Conservation (phyloP, 2,329 filamentous ascomycete genomes). For the Colletotrichum graminicola region DNA sequence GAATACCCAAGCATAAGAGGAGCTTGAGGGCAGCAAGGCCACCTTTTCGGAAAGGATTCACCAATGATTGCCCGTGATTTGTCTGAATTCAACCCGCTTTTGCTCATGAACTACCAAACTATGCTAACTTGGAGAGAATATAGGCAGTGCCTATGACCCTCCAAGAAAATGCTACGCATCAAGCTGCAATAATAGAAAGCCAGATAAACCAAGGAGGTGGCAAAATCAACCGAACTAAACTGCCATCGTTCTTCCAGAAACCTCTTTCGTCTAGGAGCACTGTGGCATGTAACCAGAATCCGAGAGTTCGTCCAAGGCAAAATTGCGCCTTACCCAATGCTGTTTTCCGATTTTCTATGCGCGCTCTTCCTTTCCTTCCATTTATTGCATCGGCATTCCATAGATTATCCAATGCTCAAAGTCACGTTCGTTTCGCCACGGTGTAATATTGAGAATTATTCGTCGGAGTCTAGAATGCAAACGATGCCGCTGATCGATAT, state of each 20-base stretch:
- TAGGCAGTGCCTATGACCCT: background rate
- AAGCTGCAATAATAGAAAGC: background rate
- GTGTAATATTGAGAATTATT: background rate
- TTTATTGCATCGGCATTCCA: background rate
- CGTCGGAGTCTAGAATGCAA: background rate
- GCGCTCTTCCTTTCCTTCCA: background rate
- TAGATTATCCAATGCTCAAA: background rate
- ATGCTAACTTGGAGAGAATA: background rate
- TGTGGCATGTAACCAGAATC: no score
- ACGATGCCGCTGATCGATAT: background rate
- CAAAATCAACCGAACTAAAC: background rate
- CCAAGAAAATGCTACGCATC: background rate
- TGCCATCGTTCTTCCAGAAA: background rate
- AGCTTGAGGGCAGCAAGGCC: background rate
- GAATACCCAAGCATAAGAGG: background rate
- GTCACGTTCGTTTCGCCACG: background rate
- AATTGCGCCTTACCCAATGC: background rate
- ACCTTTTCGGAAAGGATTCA: background rate
- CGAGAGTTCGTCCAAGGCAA: background rate
- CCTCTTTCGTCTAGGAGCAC: background rate
- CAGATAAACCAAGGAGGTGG: background rate
- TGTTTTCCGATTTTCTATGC: no score
- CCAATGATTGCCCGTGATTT: no score
- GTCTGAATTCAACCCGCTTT: no score
- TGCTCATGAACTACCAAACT: background rate